Evolutionary conservation across 148 eudicot species (phyloP).

Genomic region (Chenopodium quinoa): DNA sequence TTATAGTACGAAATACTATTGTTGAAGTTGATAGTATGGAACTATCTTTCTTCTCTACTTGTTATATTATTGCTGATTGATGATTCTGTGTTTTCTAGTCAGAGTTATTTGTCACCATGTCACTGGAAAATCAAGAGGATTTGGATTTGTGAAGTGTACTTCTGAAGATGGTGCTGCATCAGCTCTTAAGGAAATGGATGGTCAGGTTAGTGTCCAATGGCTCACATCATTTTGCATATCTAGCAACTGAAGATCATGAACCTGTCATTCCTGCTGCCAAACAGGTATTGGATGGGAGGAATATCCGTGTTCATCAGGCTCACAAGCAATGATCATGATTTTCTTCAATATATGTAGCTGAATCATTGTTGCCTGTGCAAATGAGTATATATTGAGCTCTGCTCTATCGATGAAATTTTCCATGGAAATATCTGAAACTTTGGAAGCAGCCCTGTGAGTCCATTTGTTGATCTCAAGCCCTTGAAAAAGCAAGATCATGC

Average conservation of each 20-base stretch:
- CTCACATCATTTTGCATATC: background rate
- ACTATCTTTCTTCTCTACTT: background rate
- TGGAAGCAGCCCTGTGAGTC: too few species aligned
- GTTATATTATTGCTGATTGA: background rate
- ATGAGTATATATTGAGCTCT: background rate
- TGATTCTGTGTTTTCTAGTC: constrained; percentile 29
- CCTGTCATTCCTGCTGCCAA: constrained; percentile 4
- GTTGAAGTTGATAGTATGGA: background rate
- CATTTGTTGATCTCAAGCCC: too few species aligned
- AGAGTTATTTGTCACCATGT: constrained; percentile 67
- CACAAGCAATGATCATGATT: constrained; percentile 28
- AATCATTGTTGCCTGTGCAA: background rate
- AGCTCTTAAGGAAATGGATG: constrained; percentile 61
- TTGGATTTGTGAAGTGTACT: constrained; percentile 65
- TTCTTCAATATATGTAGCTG: background rate
- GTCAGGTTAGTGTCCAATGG: constrained; percentile 39
- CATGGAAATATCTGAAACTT: background rate
- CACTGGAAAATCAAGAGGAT: constrained; percentile 66
- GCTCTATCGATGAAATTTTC: background rate
- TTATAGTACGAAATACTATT: background rate
- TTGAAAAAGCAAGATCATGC: too few species aligned
- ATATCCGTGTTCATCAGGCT: constrained; percentile 54
- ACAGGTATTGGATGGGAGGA: constrained; percentile 58
- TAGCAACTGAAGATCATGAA: background rate
- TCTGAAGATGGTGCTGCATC: constrained; percentile 49